Base-by-base conservation (phyloP, 148 eudicot genomes). In the Cornus suecica region DNA sequence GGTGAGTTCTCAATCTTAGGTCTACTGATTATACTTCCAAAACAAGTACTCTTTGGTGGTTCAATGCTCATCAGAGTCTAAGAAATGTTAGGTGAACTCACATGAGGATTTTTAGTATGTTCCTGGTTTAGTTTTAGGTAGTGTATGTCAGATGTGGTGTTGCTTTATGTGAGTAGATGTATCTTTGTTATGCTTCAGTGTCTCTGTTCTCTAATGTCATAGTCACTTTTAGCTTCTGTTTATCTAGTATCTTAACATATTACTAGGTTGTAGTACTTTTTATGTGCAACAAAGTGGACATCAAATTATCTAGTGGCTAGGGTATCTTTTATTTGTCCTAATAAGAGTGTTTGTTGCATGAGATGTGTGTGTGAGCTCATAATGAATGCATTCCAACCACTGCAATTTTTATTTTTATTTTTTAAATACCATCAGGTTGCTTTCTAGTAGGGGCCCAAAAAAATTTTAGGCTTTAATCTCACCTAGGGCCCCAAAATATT, bases 1-100 rank as follows among this genome's bases (percentile, higher is more conserved):
- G 52, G 2, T 61, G 75, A 73, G 29, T 29, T 73, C 30, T 73
- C 54, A 56, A 30, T 56, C 11, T 52, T 37, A 26, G 45, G n/a
- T 18, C 2, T 4, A 52, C 3, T 15, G 20, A 52, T 52, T 52
- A 48, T 48, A 18, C 42, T 2, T 16, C 54, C 54, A 48, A 14
- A 16, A 48, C 0, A 48, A 48, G 62, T 58, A 18, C 62, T 58
- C 20, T 20, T 1, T 14, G 71, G 51, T 9, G 70, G 42, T 45
- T 48, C 34, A 45, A 51, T 16, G 31, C 32, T 8, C 24, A 27
- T 26, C 73, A 0, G 42, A 37, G 9, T 37, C 42, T 20, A 32
- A 41, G n/a, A n/a, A 15, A 34, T 66, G 69, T 26, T 66, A 23
- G 69, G 45, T 41, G 42, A 37, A 37, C 42, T 37, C 14, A 28